Conservation (phyloP, 805 yeast genomes). For the Candida nitratophila region DNA sequence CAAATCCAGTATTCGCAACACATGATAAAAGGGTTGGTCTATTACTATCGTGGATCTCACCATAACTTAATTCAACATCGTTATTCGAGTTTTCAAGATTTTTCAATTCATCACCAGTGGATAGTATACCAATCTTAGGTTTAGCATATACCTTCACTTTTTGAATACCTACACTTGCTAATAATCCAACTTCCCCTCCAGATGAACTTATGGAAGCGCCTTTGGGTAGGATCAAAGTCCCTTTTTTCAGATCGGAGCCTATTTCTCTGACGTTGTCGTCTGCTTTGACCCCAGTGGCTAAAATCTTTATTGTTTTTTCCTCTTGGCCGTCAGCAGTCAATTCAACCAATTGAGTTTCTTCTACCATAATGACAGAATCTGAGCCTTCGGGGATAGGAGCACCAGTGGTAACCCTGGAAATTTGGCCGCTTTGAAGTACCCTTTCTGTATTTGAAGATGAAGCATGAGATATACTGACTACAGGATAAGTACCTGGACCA, state of each 20-base stretch:
- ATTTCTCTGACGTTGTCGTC: conserved; percentile 40
- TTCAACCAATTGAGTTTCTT: conserved; percentile 35
- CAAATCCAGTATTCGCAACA: conserved; percentile 27
- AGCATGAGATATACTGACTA: conserved; percentile 37
- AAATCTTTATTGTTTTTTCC: conserved; percentile 32
- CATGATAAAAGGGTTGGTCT: conserved; percentile 38
- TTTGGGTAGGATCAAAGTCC: conserved; percentile 28
- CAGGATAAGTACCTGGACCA: conserved; percentile 38
- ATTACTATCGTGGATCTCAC: conserved; percentile 45
- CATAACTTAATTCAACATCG: conserved; percentile 19
- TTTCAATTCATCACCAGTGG: conserved; percentile 47
- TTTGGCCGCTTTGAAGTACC: conserved; percentile 21
- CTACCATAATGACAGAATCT: conserved; percentile 47
- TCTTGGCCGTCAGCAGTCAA: conserved; percentile 32
- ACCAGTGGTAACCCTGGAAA: conserved; percentile 47
- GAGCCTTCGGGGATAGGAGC: conserved; percentile 52
- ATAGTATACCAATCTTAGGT: conserved; percentile 40
- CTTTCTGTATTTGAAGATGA: conserved; percentile 18
- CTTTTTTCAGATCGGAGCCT: conserved; percentile 41
- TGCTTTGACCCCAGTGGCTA: conserved; percentile 30
- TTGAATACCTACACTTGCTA: conserved; percentile 39
- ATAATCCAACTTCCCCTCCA: conserved; percentile 45
- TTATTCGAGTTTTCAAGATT: conserved; percentile 23
- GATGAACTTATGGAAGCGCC: conserved; percentile 30
- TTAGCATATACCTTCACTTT: conserved; percentile 30